These are phyloP conservation scores for Phytophthora cryptogea DNA, from an alignment of 352 stramenopile species.

Conservation along the genomic window DNA sequence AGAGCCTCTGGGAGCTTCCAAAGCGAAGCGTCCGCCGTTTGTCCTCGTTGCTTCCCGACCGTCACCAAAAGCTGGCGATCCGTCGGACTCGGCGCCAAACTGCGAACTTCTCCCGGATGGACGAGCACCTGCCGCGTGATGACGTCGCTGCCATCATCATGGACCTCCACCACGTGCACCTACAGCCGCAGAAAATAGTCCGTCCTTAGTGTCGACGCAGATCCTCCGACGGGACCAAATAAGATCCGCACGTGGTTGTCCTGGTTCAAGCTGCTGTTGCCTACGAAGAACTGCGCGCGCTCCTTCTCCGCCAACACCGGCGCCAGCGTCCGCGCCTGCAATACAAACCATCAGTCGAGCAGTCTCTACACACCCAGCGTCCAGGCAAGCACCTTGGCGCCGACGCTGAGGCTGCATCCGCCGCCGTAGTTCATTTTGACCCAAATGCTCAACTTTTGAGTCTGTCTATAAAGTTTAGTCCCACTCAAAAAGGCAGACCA, in stretches of 20 bases:
- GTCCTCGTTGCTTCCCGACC: slow-evolving; percentile 46
- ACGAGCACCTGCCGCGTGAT: slow-evolving; percentile 43
- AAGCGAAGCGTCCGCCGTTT: slow-evolving; percentile 44
- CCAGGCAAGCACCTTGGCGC: slow-evolving; percentile 31
- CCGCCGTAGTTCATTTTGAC: slow-evolving; percentile 36
- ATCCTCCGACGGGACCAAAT: background rate
- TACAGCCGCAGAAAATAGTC: slow-evolving; percentile 24
- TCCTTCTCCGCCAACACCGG: slow-evolving; percentile 69
- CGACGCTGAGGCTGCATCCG: slow-evolving; percentile 49
- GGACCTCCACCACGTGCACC: slow-evolving; percentile 69
- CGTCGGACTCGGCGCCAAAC: slow-evolving; percentile 56
- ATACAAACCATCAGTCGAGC: background rate
- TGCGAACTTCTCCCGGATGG: slow-evolving; percentile 52
- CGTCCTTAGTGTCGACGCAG: slow-evolving; percentile 6
- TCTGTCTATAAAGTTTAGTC: background rate
- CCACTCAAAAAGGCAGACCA: background rate
- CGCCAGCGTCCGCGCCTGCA: slow-evolving; percentile 69
- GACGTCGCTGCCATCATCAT: slow-evolving; percentile 44
- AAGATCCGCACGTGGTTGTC: slow-evolving; percentile 57
- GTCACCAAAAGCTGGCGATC: slow-evolving; percentile 58
- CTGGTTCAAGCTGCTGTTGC: slow-evolving; percentile 65
- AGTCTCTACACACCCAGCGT: background rate
- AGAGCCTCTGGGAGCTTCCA: slow-evolving; percentile 48
- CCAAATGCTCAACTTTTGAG: background rate
- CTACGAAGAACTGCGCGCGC: slow-evolving; percentile 65